phyloP scores from a whole-genome alignment of 208 protist genomes.

The Herpetomonas tarakana region DNA sequence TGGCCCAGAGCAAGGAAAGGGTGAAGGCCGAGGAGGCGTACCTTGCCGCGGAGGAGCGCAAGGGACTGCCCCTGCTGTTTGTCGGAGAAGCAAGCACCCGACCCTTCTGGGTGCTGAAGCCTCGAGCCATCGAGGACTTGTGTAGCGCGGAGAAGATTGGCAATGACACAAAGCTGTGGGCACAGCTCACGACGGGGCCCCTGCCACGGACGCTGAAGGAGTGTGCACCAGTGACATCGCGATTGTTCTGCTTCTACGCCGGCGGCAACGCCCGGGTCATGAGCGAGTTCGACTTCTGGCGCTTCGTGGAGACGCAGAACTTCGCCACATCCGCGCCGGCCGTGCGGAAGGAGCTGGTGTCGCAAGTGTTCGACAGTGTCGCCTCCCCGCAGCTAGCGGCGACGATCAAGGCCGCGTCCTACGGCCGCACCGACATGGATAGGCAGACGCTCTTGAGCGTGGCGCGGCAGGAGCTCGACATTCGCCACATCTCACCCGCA shows the following conservation, averaged over 20 bases:
- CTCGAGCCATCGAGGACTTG: constrained; percentile 49
- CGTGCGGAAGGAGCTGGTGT: constrained; percentile 31
- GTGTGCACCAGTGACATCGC: constrained; percentile 31
- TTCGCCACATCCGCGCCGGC: constrained; percentile 16
- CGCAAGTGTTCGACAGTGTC: constrained; percentile 67
- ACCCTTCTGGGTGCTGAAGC: constrained; percentile 47
- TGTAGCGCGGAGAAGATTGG: constrained; percentile 17
- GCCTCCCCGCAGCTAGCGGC: constrained; percentile 66
- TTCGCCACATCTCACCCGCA: constrained; percentile 47
- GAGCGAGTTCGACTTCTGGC: constrained; percentile 78
- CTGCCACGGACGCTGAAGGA: constrained; percentile 45
- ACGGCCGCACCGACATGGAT: constrained; percentile 41
- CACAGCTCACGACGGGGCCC: constrained; percentile 24
- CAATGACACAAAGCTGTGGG: constrained; percentile 32
- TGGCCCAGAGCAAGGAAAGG: constrained; percentile 9
- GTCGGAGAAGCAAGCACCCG: constrained; percentile 29
- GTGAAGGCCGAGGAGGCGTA: constrained; percentile 19
- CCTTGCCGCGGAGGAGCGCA: constrained; percentile 37
- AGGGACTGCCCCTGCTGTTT: constrained; percentile 40
- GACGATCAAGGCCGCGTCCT: constrained; percentile 30
- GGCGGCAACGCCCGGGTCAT: constrained; percentile 50
- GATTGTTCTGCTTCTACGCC: constrained; percentile 71
- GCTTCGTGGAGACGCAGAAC: constrained; percentile 48
- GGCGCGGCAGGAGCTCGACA: constrained; percentile 73
- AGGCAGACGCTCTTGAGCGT: constrained; percentile 37